Percentiles rank a stretch among this genome's conserved stretches.
phyloP scores from a whole-genome alignment of 2,329 filamentous ascomycete genomes.

The Penicillium frequentans region DNA sequence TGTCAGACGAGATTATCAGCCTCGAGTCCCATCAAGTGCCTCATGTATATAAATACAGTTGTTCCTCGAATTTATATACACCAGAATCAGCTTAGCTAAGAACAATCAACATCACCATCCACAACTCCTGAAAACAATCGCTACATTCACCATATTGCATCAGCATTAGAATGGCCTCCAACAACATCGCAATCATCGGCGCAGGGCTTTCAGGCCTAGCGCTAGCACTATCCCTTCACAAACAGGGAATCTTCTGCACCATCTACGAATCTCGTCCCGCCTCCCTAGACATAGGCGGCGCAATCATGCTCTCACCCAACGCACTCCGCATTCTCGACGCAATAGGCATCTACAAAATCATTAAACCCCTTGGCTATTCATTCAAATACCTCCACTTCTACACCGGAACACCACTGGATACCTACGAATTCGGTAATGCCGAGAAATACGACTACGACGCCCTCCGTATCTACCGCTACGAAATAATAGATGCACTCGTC shows the following conservation, averaged over 20 bases:
- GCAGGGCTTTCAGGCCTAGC: constrained; percentile 54
- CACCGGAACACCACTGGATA: constrained; percentile 32
- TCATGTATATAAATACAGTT: not conserved
- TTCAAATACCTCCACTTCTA: constrained; percentile 53
- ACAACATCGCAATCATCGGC: constrained; percentile 47
- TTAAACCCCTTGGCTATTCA: constrained; percentile 50
- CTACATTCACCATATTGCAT: not conserved
- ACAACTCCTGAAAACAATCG: not conserved
- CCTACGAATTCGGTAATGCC: constrained; percentile 51
- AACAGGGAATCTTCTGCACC: constrained; percentile 50
- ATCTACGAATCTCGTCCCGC: constrained; percentile 54
- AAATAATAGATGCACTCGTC: constrained; percentile 53
- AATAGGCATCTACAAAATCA: constrained; percentile 49
- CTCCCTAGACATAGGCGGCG: constrained; percentile 53
- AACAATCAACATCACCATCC: not conserved
- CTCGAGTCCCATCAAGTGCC: too few relatives aligned
- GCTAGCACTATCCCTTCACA: constrained; percentile 56
- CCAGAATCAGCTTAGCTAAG: not conserved
- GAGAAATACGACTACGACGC: constrained; percentile 54
- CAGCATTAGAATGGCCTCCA: constrained; percentile 7
- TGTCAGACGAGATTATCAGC: too few relatives aligned
- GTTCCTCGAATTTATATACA: too few relatives aligned
- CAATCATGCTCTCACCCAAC: constrained; percentile 61
- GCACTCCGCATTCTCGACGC: constrained; percentile 55
- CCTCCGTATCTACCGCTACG: constrained; percentile 55